A percentile compares a stretch with the other conserved stretches of the same genome.
Evolutionary conservation across 1,284 basidiomycete genomes (phyloP).

Genomic region (Fomitopsis pinicola): DNA sequence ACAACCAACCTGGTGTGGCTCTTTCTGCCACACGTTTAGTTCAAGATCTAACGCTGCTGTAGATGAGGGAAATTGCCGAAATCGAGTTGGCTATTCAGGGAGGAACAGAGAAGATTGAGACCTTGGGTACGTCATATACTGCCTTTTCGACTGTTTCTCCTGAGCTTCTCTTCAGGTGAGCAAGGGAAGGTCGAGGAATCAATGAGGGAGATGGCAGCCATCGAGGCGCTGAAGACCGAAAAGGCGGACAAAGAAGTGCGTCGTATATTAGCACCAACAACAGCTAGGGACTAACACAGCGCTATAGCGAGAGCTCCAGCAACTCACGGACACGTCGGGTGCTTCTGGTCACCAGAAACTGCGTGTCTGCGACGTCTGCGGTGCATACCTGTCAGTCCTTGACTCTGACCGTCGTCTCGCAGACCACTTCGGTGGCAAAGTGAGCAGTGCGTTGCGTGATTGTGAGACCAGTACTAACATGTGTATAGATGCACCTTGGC

Average conservation of each 20-base stretch:
- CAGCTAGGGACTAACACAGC: neutral
- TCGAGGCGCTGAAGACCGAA: conserved; percentile 95
- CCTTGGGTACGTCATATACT: conserved; percentile 57
- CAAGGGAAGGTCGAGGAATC: conserved; percentile 98
- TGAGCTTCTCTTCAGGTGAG: conserved; percentile 57
- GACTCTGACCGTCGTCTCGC: conserved; percentile 98
- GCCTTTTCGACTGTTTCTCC: neutral
- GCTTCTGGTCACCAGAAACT: conserved; percentile 99
- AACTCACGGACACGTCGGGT: conserved; percentile 96
- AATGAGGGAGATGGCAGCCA: conserved; percentile 95
- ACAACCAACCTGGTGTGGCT: conserved; percentile 85
- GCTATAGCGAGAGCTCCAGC: conserved; percentile 83
- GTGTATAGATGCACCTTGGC: conserved; percentile 89
- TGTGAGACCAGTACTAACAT: conserved; percentile 1
- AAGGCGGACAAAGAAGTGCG: conserved; percentile 92
- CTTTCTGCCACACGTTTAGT: neutral
- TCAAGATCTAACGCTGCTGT: neutral
- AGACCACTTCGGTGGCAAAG: conserved; percentile 99
- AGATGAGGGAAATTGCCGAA: conserved; percentile 99
- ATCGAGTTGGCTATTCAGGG: conserved; percentile 98
- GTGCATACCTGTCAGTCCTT: conserved; percentile 95
- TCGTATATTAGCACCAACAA: conserved; percentile 1
- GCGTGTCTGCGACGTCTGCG: conserved; percentile 98
- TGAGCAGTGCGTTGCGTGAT: conserved; percentile 26
- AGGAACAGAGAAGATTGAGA: conserved; percentile 97